phyloP scores from a whole-genome alignment of 805 yeast species.

The Trichomonascus vanleenenianus region DNA sequence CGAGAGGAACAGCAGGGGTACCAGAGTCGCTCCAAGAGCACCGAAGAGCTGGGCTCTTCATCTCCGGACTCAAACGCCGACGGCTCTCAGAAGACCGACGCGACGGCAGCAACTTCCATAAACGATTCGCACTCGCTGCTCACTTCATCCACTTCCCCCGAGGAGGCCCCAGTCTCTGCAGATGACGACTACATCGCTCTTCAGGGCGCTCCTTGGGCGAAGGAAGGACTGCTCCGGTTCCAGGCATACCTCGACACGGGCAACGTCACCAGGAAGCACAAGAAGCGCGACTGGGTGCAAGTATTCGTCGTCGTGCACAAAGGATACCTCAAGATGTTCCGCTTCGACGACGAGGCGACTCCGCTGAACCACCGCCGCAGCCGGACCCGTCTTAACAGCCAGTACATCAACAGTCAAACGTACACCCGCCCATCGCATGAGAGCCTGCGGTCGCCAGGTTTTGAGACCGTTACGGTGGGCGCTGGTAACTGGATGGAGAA shows the following conservation, averaged over 20 bases:
- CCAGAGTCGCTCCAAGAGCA: not conserved
- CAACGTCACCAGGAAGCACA: slow-evolving; percentile 12
- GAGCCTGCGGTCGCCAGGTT: not conserved
- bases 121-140: not conserved
- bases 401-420: not conserved
- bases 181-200: slow-evolving; percentile 36
- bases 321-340: slow-evolving; percentile 41
- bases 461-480: slow-evolving; percentile 29
- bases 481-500: slow-evolving; percentile 64
- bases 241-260: slow-evolving; percentile 23
- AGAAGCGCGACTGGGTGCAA: slow-evolving; percentile 34
- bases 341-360: slow-evolving; percentile 12
- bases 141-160: not conserved
- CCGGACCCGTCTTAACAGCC: not conserved
- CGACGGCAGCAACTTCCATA: not conserved
- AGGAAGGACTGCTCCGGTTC: slow-evolving; percentile 52
- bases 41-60: not conserved
- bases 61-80: not conserved
- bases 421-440: not conserved
- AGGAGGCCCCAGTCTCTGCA: too few relatives aligned
- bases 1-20: slow-evolving; percentile 16
- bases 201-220: slow-evolving; percentile 69
- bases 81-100: not conserved
- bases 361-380: not conserved
- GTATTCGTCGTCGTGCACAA: slow-evolving; percentile 58